A percentile compares a stretch with the other conserved stretches of the same genome.
These are phyloP conservation scores for Lodderomyces beijingensis DNA, from an alignment of 1,139 yeast genomes.

Conservation along the genomic window DNA sequence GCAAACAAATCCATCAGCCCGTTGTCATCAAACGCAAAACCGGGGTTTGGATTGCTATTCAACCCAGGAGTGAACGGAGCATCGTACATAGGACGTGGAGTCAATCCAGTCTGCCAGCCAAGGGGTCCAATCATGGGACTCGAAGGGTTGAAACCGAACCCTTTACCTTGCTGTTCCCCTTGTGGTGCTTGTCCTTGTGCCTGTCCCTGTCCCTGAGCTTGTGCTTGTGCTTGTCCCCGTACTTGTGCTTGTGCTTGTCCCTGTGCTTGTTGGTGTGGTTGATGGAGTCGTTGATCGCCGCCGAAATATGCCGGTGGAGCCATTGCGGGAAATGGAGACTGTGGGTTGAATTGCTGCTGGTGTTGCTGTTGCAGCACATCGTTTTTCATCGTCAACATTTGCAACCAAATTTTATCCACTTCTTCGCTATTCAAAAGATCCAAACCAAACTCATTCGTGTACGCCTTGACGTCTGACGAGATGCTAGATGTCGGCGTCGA, in stretches of 20 bases:
- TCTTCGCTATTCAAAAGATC: conserved; percentile 29
- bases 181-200: conserved; percentile 1
- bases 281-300: conserved; percentile 6
- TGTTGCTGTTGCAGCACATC: conserved; percentile 13
- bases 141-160: no score
- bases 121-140: no score
- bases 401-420: conserved; percentile 39
- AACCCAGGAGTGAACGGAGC: conserved; percentile 5
- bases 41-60: conserved; percentile 3
- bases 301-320: conserved; percentile 4
- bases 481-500: conserved; percentile 12
- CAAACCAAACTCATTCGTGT: conserved; percentile 17
- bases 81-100: conserved; percentile 4
- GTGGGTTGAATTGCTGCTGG: neutral
- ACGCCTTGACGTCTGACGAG: conserved; percentile 7
- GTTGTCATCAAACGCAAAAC: conserved; percentile 6
- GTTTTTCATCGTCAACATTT: conserved; percentile 31
- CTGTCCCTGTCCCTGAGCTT: conserved; percentile 1
- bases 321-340: conserved; percentile 12
- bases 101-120: neutral
- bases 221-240: conserved; percentile 2
- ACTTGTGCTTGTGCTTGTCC: conserved; percentile 5
- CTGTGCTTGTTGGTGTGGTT: conserved; percentile 3
- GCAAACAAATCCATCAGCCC: conserved; percentile 22
- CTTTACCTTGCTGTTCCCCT: no score